A percentile compares a stretch with the other conserved stretches of the same genome.
Conservation (phyloP, 352 stramenopile genomes). For the Paralagenidium karlingii region DNA sequence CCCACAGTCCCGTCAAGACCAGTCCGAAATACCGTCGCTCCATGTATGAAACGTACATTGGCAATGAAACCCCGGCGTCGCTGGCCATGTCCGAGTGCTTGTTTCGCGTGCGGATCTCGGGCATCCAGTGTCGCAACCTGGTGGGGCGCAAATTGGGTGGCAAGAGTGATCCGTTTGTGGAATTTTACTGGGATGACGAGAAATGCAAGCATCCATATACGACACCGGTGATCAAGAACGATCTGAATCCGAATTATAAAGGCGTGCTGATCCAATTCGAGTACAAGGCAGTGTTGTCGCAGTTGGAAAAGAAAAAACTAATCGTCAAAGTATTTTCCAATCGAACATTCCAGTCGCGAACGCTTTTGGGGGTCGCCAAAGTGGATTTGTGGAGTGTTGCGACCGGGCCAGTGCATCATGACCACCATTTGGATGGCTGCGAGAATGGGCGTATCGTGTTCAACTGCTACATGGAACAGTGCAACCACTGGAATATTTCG, state of each 20-base stretch:
- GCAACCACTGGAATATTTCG: conserved; percentile 82
- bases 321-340: conserved; percentile 78
- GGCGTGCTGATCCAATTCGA: conserved; percentile 77
- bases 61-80: too few species aligned
- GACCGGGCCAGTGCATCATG: conserved; percentile 77
- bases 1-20: too few species aligned
- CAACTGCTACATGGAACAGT: conserved; percentile 88
- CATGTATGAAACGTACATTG: too few species aligned
- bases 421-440: conserved; percentile 76
- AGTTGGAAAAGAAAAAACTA: conserved; percentile 40
- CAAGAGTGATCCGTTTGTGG: conserved; percentile 80
- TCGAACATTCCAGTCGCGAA: conserved; percentile 63
- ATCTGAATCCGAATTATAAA: conserved; percentile 85
- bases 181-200: conserved; percentile 78
- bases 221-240: conserved; percentile 73
- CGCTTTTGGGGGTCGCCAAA: conserved; percentile 55
- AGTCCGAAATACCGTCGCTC: too few species aligned
- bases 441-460: conserved; percentile 83
- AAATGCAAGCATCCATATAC: conserved; percentile 54
- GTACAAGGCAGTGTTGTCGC: conserved; percentile 55
- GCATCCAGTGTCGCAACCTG: conserved; percentile 82
- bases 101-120: conserved; percentile 74
- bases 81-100: too few species aligned
- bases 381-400: conserved; percentile 76
- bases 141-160: conserved; percentile 64